Conservation (phyloP, 1,284 basidiomycete species). For the Ustilago trichophora region DNA sequence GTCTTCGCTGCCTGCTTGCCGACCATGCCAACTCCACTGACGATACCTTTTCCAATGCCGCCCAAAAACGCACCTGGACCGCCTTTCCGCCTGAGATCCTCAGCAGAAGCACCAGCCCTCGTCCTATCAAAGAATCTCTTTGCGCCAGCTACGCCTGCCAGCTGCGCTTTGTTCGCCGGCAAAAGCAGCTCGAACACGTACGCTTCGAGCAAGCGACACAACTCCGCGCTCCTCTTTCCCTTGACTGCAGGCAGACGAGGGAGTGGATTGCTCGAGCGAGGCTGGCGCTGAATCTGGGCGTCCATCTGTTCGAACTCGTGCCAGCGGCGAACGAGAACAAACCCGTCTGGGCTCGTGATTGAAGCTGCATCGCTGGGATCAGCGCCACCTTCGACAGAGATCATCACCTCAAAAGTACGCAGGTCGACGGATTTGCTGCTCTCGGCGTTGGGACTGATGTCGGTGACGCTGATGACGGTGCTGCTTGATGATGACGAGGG, state of each 20-base stretch:
- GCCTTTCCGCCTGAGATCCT: conserved; percentile 22
- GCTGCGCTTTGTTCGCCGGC: conserved; percentile 18
- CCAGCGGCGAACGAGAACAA: conserved; percentile 60
- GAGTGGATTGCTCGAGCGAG: conserved; percentile 34
- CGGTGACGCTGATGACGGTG: conserved; percentile 44
- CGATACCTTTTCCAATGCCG: conserved; percentile 53
- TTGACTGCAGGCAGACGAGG: conserved; percentile 44
- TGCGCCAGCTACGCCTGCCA: conserved; percentile 28
- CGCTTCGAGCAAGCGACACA: conserved; percentile 45
- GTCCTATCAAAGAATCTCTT: conserved; percentile 60
- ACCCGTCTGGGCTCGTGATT: conserved; percentile 50
- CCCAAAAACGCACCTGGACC: conserved; percentile 37
- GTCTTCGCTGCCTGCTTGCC: conserved; percentile 55
- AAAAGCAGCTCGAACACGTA: conserved; percentile 52
- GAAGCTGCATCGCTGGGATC: conserved; percentile 11
- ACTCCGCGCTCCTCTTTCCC: conserved; percentile 39
- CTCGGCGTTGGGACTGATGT: conserved; percentile 58
- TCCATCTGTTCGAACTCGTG: conserved; percentile 61
- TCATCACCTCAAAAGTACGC: conserved; percentile 58
- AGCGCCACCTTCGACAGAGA: conserved; percentile 53
- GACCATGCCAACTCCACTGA: conserved; percentile 53
- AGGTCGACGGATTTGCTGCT: conserved; percentile 41
- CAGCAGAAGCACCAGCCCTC: conserved; percentile 48
- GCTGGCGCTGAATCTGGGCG: conserved; percentile 49
- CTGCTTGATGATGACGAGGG: not conserved